phyloP scores from a whole-genome alignment of 1,139 yeast species.

The Pichia sp. region DNA sequence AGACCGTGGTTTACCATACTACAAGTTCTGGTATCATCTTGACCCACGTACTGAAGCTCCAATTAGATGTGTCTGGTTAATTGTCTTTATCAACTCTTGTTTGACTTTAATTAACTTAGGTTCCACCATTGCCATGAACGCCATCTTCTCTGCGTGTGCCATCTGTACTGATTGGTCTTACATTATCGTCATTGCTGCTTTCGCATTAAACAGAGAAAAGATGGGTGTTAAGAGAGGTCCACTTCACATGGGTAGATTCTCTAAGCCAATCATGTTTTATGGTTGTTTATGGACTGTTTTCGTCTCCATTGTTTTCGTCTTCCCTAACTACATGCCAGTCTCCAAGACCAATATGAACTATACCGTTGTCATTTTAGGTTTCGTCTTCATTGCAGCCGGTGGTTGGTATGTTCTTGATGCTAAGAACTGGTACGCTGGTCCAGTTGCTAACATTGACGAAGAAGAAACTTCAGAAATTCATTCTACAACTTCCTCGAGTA shows the following conservation, averaged over 20 bases:
- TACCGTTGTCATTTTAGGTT: slow-evolving; percentile 41
- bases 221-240: slow-evolving; percentile 39
- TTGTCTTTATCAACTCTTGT: slow-evolving; percentile 33
- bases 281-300: slow-evolving; percentile 44
- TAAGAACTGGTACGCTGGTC: slow-evolving; percentile 34
- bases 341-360: slow-evolving; percentile 49
- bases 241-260: slow-evolving; percentile 34
- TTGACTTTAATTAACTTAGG: slow-evolving; percentile 38
- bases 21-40: slow-evolving; percentile 36
- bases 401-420: slow-evolving; percentile 34
- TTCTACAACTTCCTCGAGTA: slow-evolving; percentile 3
- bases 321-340: slow-evolving; percentile 51
- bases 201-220: slow-evolving; percentile 37
- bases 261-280: slow-evolving; percentile 33
- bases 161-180: slow-evolving; percentile 45
- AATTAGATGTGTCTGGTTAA: slow-evolving; percentile 37
- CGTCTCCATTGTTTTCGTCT: slow-evolving; percentile 44
- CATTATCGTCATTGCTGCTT: slow-evolving; percentile 39
- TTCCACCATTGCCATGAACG: slow-evolving; percentile 40
- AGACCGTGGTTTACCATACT: slow-evolving; percentile 42
- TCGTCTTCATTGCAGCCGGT: slow-evolving; percentile 32
- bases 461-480: slow-evolving; percentile 15
- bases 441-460: slow-evolving; percentile 30
- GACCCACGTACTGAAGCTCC: slow-evolving; percentile 37
- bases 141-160: slow-evolving; percentile 49